Evolutionary conservation across 192 early-diverging fungal genomes (phyloP).

Genomic region (Coemansia sp.): DNA sequence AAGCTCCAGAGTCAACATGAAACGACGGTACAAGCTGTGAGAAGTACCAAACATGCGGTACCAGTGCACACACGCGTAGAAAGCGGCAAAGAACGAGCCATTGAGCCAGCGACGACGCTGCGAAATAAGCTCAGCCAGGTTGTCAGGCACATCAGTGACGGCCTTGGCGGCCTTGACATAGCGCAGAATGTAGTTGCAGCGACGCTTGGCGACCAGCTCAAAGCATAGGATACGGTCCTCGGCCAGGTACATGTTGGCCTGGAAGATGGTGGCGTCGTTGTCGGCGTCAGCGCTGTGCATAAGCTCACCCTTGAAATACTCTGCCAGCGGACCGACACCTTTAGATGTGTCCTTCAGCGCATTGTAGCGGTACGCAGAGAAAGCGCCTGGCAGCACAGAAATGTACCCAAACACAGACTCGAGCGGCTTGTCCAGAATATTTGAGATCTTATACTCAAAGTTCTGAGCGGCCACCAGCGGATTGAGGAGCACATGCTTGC

Average conservation of each 20-base stretch:
- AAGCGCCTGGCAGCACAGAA: slow-evolving; percentile 92
- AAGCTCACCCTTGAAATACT: slow-evolving; percentile 92
- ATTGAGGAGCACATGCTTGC: slow-evolving; percentile 67
- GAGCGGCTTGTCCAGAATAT: slow-evolving; percentile 95
- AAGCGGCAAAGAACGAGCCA: slow-evolving; percentile 90
- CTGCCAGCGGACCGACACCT: slow-evolving; percentile 64
- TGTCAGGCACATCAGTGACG: slow-evolving; percentile 93
- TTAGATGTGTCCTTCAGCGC: slow-evolving; percentile 73
- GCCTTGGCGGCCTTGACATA: slow-evolving; percentile 89
- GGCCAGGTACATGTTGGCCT: slow-evolving; percentile 92
- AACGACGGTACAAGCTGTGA: slow-evolving; percentile 71
- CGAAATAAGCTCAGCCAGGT: slow-evolving; percentile 87
- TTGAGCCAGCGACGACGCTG: slow-evolving; percentile 98
- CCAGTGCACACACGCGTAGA: slow-evolving; percentile 82
- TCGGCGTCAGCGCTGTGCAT: slow-evolving; percentile 73
- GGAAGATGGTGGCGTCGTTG: slow-evolving; percentile 62
- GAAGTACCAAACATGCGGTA: slow-evolving; percentile 74
- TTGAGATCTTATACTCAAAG: slow-evolving; percentile 99
- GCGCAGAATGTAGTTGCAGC: slow-evolving; percentile 74
- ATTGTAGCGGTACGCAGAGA: slow-evolving; percentile 90
- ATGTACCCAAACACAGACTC: slow-evolving; percentile 96
- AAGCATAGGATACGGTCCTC: slow-evolving; percentile 95
- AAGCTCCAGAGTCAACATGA: slow-evolving; percentile 76
- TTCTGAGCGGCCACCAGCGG: slow-evolving; percentile 94
- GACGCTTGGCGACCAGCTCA: slow-evolving; percentile 84